A percentile compares a stretch with the other conserved stretches of the same genome.
Evolutionary conservation across 2,329 filamentous ascomycete genomes (phyloP).

Genomic region (Lachnellula occidentalis): DNA sequence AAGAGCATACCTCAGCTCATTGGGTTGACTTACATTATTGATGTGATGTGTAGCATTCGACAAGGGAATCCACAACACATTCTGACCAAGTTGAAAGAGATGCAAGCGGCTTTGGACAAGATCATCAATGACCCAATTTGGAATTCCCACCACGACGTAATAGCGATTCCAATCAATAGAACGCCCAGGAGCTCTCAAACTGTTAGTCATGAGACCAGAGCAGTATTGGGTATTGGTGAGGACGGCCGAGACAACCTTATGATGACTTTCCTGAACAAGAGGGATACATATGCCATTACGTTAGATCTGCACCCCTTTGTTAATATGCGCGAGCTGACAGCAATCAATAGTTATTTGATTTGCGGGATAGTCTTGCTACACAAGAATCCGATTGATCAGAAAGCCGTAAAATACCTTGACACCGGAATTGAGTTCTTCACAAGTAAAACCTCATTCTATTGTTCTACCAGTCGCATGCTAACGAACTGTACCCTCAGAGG

Average conservation of each 20-base stretch:
- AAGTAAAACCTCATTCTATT: conserved; percentile 14
- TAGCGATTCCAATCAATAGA: conserved; percentile 49
- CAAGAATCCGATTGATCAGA: conserved; percentile 54
- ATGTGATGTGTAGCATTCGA: conserved; percentile 64
- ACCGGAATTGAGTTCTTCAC: conserved; percentile 47
- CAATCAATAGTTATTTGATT: conserved; percentile 23
- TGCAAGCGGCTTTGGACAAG: conserved; percentile 59
- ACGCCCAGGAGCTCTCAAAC: conserved; percentile 42
- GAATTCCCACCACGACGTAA: conserved; percentile 40
- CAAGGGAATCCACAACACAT: conserved; percentile 54
- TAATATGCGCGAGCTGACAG: conserved; percentile 1
- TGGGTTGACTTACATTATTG: conserved; percentile 60
- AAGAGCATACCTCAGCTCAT: conserved; percentile 61
- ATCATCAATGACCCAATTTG: conserved; percentile 34
- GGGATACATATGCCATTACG: conserved; percentile 42
- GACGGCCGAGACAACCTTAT: conserved; percentile 49
- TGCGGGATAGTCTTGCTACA: conserved; percentile 29
- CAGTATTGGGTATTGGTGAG: conserved; percentile 45
- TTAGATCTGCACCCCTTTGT: conserved; percentile 12
- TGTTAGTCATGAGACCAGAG: conserved; percentile 52
- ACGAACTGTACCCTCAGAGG: conserved; percentile 6
- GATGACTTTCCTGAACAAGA: conserved; percentile 55
- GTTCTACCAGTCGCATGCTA: not conserved
- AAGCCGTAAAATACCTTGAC: conserved; percentile 50
- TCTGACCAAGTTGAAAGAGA: conserved; percentile 52